Evolutionary conservation across 257 asterid genomes (phyloP).

Genomic region (Oldenlandia corymbosa): DNA sequence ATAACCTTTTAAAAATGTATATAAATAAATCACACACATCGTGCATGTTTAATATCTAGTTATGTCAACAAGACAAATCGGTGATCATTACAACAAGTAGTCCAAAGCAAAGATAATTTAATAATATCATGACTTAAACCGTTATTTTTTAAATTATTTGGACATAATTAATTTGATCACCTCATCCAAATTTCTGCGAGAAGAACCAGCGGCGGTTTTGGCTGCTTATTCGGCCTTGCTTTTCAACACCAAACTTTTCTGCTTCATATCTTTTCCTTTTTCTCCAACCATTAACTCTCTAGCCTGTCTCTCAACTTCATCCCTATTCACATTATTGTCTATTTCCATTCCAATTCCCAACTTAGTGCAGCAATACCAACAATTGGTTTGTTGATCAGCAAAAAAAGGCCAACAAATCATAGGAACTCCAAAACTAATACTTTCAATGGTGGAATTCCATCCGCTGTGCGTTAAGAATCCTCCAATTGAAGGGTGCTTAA

Average conservation of each 20-base stretch:
- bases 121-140: too few species aligned
- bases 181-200: background rate
- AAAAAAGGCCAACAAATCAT: constrained; percentile 13
- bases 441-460: background rate
- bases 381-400: constrained; percentile 13
- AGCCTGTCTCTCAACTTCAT: constrained; percentile 1
- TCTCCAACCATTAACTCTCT: constrained; percentile 6
- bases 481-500: constrained; percentile 5
- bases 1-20: too few species aligned
- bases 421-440: constrained; percentile 7
- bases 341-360: constrained; percentile 10
- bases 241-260: background rate
- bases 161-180: background rate
- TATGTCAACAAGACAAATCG: too few species aligned
- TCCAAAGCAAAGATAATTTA: too few species aligned
- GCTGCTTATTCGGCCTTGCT: constrained; percentile 4
- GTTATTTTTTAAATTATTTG: background rate
- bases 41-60: too few species aligned
- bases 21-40: too few species aligned
- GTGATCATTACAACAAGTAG: too few species aligned
- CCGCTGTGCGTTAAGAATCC: constrained; percentile 10
- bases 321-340: background rate
- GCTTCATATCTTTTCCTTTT: constrained; percentile 1
- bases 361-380: background rate
- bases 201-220: background rate